These are phyloP conservation scores for Candida easanensis DNA, from an alignment of 805 yeast genomes.

Conservation along the genomic window DNA sequence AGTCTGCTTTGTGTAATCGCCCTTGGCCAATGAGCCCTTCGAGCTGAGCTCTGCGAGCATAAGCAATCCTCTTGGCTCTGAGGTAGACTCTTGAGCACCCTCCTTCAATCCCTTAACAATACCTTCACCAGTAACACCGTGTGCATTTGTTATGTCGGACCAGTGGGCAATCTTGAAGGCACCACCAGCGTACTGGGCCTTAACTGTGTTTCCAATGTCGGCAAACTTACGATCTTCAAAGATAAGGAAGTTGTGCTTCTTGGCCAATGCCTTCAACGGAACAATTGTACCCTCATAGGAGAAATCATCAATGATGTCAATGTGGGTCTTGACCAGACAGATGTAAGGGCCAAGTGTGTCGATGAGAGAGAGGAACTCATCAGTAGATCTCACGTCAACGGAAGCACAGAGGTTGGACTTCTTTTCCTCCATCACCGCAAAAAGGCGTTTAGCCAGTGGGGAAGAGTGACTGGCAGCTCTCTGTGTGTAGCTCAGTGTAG, in stretches of 20 bases:
- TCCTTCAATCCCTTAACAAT: conserved; percentile 84
- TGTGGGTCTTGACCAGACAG: conserved; percentile 90
- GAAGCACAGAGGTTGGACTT: conserved; percentile 92
- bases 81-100: conserved; percentile 64
- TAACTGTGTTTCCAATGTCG: conserved; percentile 96
- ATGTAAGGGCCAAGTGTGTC: conserved; percentile 89
- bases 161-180: conserved; percentile 85
- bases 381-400: conserved; percentile 80
- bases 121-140: conserved; percentile 95
- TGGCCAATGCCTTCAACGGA: conserved; percentile 70
- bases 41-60: conserved; percentile 96
- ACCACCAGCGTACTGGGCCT: conserved; percentile 89
- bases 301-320: conserved; percentile 90
- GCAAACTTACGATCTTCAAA: conserved; percentile 98
- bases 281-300: conserved; percentile 72
- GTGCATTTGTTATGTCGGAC: conserved; percentile 98
- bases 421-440: conserved; percentile 73
- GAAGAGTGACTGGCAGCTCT: conserved; percentile 74
- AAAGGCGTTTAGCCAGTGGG: conserved; percentile 73
- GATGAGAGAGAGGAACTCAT: conserved; percentile 65
- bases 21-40: conserved; percentile 89
- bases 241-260: conserved; percentile 83
- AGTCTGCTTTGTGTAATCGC: conserved; percentile 84
- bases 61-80: conserved; percentile 82
- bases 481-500: conserved; percentile 48